A percentile compares a stretch with the other conserved stretches of the same genome.
These are phyloP conservation scores for Nicotiana knightiana DNA, from an alignment of 257 asterid species.

Conservation along the genomic window DNA sequence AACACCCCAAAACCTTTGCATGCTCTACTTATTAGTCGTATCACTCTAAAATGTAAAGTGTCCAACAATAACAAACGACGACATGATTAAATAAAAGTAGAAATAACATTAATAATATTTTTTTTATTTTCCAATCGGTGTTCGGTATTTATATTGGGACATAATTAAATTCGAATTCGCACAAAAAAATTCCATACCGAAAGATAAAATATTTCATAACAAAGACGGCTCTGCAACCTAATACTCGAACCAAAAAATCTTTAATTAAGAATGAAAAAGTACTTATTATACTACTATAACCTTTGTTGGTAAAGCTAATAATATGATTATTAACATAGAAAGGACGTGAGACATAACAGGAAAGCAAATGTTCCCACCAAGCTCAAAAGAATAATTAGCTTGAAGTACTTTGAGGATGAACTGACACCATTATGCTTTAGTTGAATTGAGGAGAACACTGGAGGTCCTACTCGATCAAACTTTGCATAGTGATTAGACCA, in stretches of 20 bases:
- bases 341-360: background rate
- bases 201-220: too few relatives aligned
- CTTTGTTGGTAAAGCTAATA: background rate
- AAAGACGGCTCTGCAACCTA: too few relatives aligned
- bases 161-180: too few relatives aligned
- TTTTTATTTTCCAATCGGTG: too few relatives aligned
- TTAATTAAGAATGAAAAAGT: rapidly evolving
- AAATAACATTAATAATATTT: too few relatives aligned
- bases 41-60: background rate
- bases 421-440: constrained; percentile 1
- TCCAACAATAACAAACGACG: background rate
- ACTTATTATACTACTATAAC: too few relatives aligned
- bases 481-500: background rate
- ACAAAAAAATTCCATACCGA: too few relatives aligned
- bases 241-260: too few relatives aligned
- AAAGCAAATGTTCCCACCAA: background rate
- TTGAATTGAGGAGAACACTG: background rate
- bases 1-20: background rate
- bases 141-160: too few relatives aligned
- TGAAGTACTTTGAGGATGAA: background rate
- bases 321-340: background rate
- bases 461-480: background rate
- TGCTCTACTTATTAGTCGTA: background rate
- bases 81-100: background rate
- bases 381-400: background rate